Conservation (phyloP, 768 basidiomycete genomes). For the Hericium rajendrae region DNA sequence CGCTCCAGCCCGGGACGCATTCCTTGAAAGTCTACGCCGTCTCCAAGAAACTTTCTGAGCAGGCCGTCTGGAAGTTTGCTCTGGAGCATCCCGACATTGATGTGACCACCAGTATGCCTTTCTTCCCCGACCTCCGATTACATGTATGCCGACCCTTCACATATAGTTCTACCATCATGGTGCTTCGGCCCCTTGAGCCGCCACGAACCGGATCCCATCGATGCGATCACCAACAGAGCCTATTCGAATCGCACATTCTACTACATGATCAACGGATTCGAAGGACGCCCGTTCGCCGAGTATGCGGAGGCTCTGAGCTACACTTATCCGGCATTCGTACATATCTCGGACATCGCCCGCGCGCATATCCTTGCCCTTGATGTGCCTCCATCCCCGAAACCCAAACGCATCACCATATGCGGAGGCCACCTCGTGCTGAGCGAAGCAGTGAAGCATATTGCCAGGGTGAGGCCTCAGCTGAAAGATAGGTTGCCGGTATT, state of each 20-base stretch:
- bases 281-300: slow-evolving; percentile 6
- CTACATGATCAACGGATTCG: slow-evolving; percentile 12
- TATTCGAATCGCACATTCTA: slow-evolving; percentile 18
- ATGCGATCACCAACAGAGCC: not conserved
- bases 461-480: slow-evolving; percentile 13
- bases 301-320: not conserved
- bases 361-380: slow-evolving; percentile 19
- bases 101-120: not conserved
- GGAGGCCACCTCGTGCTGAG: slow-evolving; percentile 16
- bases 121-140: not conserved
- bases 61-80: not conserved
- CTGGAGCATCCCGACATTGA: not conserved
- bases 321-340: slow-evolving; percentile 15
- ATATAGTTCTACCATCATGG: slow-evolving; percentile 21
- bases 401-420: slow-evolving; percentile 17
- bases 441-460: slow-evolving; percentile 15
- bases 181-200: slow-evolving; percentile 18
- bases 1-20: not conserved
- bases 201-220: slow-evolving; percentile 9
- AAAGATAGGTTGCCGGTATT: not conserved
- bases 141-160: not conserved
- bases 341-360: slow-evolving; percentile 21
- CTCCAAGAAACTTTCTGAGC: not conserved
- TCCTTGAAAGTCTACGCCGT: not conserved
- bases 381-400: not conserved